A percentile compares a stretch with the other conserved stretches of the same genome.
These are phyloP conservation scores for Cutaneotrichosporon sp. DNA, from an alignment of 1,284 basidiomycete genomes.

Conservation along the genomic window DNA sequence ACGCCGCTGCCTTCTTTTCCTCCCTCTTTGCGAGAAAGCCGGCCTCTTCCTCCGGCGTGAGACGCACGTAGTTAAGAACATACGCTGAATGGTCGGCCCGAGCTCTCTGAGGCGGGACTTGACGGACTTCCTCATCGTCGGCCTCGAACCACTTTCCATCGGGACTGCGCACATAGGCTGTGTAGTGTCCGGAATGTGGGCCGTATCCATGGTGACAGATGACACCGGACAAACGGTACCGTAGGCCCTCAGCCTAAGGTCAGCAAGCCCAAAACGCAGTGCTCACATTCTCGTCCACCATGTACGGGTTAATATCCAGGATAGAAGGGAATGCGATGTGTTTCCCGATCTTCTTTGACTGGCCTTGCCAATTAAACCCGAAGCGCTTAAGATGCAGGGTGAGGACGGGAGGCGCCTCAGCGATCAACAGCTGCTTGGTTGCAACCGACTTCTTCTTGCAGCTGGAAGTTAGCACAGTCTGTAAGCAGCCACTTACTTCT, in stretches of 20 bases:
- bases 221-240: conserved; percentile 87
- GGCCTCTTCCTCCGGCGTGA: conserved; percentile 21
- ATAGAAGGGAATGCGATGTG: conserved; percentile 74
- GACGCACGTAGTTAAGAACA: conserved; percentile 82
- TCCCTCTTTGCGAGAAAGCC: not conserved
- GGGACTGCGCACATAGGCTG: conserved; percentile 74
- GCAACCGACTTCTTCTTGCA: conserved; percentile 50
- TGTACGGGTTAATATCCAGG: conserved; percentile 73
- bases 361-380: conserved; percentile 52
- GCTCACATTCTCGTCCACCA: conserved; percentile 64
- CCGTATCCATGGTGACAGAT: conserved; percentile 91
- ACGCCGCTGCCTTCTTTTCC: not conserved
- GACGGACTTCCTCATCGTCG: conserved; percentile 81
- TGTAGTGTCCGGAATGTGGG: conserved; percentile 95
- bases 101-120: conserved; percentile 53
- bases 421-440: conserved; percentile 60
- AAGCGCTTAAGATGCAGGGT: conserved; percentile 98
- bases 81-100: conserved; percentile 79
- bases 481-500: conserved; percentile 67
- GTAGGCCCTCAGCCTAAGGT: conserved; percentile 59
- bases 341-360: conserved; percentile 80
- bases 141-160: conserved; percentile 82
- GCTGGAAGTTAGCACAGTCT: conserved; percentile 20
- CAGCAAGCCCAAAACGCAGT: conserved; percentile 5
- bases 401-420: conserved; percentile 83